Evolutionary conservation across 164 flowering plant genomes (phyloP).

Genomic region (Piper betle): DNA sequence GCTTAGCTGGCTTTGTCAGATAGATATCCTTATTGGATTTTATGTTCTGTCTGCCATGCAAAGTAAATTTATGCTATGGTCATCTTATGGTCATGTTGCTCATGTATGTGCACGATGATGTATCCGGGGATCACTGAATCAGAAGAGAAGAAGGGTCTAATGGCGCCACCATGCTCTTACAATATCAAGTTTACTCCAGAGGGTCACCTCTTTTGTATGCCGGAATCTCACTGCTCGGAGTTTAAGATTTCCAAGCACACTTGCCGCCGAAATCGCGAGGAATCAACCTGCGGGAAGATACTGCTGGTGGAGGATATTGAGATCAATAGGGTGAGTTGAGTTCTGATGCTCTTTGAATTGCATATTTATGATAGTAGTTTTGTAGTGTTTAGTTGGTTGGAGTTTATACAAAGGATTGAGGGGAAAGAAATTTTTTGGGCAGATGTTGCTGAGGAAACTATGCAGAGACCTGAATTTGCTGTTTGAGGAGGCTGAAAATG

Average conservation of each 20-base stretch:
- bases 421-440: too few relatives aligned
- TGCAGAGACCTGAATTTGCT: slow-evolving; percentile 7
- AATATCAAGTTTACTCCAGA: neutral
- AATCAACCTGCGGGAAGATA: slow-evolving; percentile 1
- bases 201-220: neutral
- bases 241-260: neutral
- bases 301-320: slow-evolving; percentile 10
- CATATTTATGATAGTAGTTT: neutral
- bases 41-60: neutral
- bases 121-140: slow-evolving; percentile 1
- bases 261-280: neutral
- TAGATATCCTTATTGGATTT: too few relatives aligned
- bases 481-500: slow-evolving; percentile 12
- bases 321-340: slow-evolving; percentile 6
- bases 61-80: neutral
- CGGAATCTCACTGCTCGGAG: neutral
- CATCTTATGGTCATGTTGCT: neutral
- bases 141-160: slow-evolving; percentile 2
- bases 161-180: slow-evolving; percentile 2
- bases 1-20: too few relatives aligned
- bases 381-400: neutral
- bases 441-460: neutral
- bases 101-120: neutral
- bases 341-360: neutral
- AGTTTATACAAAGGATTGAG: neutral